Evolutionary conservation across 345 rosid species (phyloP), one percentile per base, ranked within the genome.

Genomic region (Durio zibethinus): DNA sequence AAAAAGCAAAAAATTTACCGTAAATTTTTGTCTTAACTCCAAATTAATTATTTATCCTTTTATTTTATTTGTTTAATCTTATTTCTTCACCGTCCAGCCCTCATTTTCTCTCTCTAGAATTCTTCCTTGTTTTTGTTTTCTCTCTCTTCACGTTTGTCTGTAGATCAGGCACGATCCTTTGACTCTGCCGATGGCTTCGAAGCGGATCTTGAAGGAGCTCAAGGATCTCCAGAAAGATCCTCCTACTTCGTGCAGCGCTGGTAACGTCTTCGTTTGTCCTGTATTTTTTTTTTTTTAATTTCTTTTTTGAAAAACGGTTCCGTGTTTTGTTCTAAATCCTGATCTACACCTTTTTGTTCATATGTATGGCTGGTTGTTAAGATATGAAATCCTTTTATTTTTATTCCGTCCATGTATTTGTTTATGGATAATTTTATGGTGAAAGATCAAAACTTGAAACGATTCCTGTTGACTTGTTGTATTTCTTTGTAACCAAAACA

Each of bases 141-240:
- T 23, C 20, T 45, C 5, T 69, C 38, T 27, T 0, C 1, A 47
- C 15, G 3, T 47, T 20, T 45, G 21, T 27, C 38, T 14, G 18
- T 68, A 25, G 73, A 14, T 69, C 56, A 15, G 54, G 7, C 71
- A n/a, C 25, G 70, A 36, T 38, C 47, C 47, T 65, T 42, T 21
- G 14, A 27, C 56, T 69, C 54, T 23, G 23, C 57, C 35, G 43
- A 75, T 75, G 78, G 70, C 78, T 42, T 62, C 71, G 10, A 75
- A 75, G 43, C 70, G 78, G 38, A 75, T 75, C 78, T 31, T 75
- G 59, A 74, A 72, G 62, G 75, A 72, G 75, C 75, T 72, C 15
- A 72, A 72, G 75, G 75, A 72, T 72, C 60, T 72, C 0, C 78
- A 75, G 70, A 75, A 62, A n/a, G 78, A 75, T 75, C 78, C 71